Conservation (phyloP, 2,329 filamentous ascomycete genomes). For the Fonsecaea multimorphosa region DNA sequence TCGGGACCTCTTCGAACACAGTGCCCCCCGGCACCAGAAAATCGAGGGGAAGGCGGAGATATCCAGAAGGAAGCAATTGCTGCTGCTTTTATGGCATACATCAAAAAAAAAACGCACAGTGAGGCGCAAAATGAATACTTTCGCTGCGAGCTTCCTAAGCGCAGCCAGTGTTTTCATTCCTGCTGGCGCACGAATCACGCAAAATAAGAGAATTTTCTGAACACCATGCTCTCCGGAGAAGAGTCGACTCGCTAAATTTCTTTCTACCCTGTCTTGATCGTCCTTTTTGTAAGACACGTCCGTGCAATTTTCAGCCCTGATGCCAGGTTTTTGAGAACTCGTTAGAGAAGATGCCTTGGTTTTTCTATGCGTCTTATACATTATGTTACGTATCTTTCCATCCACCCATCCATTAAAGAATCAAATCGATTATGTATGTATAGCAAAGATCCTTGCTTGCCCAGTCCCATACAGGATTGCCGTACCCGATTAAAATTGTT, state of each 20-base stretch:
- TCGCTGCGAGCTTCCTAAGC: background rate
- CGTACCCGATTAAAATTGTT: too few relatives aligned
- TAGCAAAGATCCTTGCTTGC: too few relatives aligned
- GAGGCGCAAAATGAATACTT: background rate
- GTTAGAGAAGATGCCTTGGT: too few relatives aligned
- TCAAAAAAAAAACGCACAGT: background rate
- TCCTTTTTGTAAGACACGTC: too few relatives aligned
- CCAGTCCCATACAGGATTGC: too few relatives aligned
- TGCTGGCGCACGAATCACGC: background rate
- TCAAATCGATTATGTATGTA: too few relatives aligned
- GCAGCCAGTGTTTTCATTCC: background rate
- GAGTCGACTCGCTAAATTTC: background rate
- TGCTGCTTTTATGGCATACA: background rate
- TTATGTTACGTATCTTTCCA: too few relatives aligned
- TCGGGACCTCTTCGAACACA: background rate
- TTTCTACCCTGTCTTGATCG: background rate
- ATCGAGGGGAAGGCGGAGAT: background rate
- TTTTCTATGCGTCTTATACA: too few relatives aligned
- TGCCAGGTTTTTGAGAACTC: too few relatives aligned
- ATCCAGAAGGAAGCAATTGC: background rate
- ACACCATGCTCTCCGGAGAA: background rate
- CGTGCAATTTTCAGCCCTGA: too few relatives aligned
- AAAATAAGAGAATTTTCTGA: background rate
- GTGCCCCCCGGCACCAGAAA: background rate
- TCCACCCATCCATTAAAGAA: too few relatives aligned